These are phyloP conservation scores for Rostrohypoxylon terebratum DNA, from an alignment of 495 filamentous ascomycete species.

Conservation along the genomic window DNA sequence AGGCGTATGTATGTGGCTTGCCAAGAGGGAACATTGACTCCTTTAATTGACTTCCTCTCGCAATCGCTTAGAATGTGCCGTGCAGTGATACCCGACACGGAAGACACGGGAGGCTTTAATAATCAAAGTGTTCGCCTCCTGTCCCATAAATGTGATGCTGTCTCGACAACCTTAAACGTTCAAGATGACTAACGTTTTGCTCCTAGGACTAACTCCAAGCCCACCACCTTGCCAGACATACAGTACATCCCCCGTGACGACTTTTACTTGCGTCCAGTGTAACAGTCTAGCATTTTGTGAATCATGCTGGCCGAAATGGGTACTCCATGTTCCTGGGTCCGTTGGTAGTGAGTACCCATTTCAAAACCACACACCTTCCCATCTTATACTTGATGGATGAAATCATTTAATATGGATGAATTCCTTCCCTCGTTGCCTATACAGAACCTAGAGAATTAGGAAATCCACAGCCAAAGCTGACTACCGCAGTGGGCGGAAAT, in stretches of 20 bases:
- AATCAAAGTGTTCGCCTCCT: background rate
- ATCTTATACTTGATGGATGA: background rate
- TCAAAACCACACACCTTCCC: background rate
- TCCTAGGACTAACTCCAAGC: no score
- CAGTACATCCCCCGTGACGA: background rate
- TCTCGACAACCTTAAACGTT: background rate
- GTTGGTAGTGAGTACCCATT: background rate
- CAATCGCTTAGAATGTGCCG: background rate
- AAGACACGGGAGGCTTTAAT: no score
- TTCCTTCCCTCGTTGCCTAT: background rate
- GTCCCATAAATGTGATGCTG: background rate
- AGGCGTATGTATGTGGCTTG: background rate
- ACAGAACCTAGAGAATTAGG: background rate
- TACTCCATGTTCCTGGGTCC: background rate
- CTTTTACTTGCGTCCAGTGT: slow-evolving; percentile 10
- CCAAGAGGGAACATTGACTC: background rate
- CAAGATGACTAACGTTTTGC: background rate
- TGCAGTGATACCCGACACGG: background rate
- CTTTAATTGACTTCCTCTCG: background rate
- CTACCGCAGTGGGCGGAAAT: slow-evolving; percentile 2
- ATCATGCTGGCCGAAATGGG: slow-evolving; percentile 3
- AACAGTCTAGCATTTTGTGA: slow-evolving; percentile 14
- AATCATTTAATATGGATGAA: no score
- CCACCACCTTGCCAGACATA: background rate
- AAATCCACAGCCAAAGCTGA: background rate